Conservation (phyloP, 345 rosid genomes). For the Corchorus capsularis region DNA sequence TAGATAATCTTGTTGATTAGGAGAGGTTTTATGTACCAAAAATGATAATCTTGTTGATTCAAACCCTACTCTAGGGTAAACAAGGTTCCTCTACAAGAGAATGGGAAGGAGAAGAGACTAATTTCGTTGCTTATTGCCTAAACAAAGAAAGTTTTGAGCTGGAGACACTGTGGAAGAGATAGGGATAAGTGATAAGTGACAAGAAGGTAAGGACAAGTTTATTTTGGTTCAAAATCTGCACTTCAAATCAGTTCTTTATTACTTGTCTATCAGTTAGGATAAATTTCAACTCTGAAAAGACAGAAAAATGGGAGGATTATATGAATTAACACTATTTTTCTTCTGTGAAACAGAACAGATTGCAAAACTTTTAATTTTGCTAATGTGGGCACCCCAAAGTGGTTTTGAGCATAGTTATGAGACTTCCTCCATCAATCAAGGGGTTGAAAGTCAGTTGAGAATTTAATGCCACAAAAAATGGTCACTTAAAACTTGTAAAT, state of each 20-base stretch:
- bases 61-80: not conserved
- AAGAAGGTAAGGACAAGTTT: not conserved
- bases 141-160: not conserved
- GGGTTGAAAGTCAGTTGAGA: not conserved
- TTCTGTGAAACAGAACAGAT: not conserved
- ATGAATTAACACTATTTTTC: not conserved
- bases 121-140: not conserved
- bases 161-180: not conserved
- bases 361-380: not conserved
- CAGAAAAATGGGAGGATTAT: not conserved
- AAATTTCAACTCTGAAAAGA: constrained; percentile 3
- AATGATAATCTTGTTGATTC: not conserved
- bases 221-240: not conserved
- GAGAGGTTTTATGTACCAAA: not conserved
- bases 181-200: not conserved
- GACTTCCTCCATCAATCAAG: constrained; percentile 1
- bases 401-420: not conserved
- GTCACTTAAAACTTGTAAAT: not conserved
- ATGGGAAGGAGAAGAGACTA: rapidly evolving
- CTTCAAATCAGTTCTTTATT: constrained; percentile 4
- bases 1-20: not conserved
- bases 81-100: not conserved
- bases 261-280: not conserved
- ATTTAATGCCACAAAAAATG: not conserved
- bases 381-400: not conserved